Evolutionary conservation across 2,329 filamentous ascomycete species (phyloP), one percentile per base, ranked within the genome.

Genomic region (Fusarium xylarioides): DNA sequence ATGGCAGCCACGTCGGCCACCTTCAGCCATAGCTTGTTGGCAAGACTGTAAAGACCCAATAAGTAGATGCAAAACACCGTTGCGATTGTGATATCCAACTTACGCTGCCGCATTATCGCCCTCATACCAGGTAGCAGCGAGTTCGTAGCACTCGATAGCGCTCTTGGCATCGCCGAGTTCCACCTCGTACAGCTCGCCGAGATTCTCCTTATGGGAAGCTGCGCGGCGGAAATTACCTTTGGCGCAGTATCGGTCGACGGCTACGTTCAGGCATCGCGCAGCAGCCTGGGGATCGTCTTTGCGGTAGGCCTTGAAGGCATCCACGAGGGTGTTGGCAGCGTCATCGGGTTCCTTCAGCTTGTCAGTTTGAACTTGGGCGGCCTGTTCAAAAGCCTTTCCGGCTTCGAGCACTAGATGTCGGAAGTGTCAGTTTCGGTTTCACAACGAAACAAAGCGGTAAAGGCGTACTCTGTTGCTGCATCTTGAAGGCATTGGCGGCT

Each of bases 241-340:
- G 76, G 90, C 85, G 76, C 94, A 95, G 83, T 97, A 98, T 81
- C 96, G 93, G 65, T 91, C 87, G 80, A 98, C 94, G 44, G 95
- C 93, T 74, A 91, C 85, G 73, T 94, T 90, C 63, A 98, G 86
- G 79, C 93, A 95, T 70, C 93, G 87, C 47, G 92, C 93, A 21
- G 95, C 95, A 78, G 95, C 92, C 80, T 94, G 88, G 26, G 95
- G 95, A 78, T 93, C 91, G 59, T 93, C 91, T 83, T 95, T 97
- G 78, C 92, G 90, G 85, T 98, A 98, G 68, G 94, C 92, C 86
- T 98, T 98, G 89, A 95, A 98, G 58, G 96, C 96, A 82, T 98
- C 95, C 78, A 92, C 90, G 69, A 95, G 86, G 53, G 92, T 92
- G 83, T 97, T 97, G 73, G 95, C 95, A 53, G 95, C 94, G 80